Evolutionary conservation across 1,139 yeast species (phyloP), one percentile per base, ranked within the genome.

Genomic region (Hansenula anomala): DNA sequence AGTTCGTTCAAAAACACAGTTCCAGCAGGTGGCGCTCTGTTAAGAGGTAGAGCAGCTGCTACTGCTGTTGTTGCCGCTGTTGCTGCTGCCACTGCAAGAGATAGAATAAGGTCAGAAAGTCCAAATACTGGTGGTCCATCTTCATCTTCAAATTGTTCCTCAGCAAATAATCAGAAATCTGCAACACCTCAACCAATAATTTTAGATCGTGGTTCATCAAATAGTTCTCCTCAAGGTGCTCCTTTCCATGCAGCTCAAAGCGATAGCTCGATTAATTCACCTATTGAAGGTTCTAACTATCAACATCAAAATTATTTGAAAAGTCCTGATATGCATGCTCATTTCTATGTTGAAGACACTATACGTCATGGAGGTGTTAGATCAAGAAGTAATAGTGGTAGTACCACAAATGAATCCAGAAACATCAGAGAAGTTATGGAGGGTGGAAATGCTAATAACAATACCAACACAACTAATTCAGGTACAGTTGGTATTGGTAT

Each of bases 321-420:
- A 73, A 17, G 77, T 78, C 18, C 76, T 78, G 32, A 54, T 32
- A 85, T 81, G 41, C 95, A 86, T 60, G 92, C 95, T 1, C 95
- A 86, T 61, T 86, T 87, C 56, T 75, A 73, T 48, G 81, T 81
- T 10, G 87, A 82, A 48, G 95, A 86, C 45, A 71, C 84, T 2
- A 59, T 80, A 19, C 81, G 78, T 53, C 81, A 77, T 55, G 64
- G 61, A 31, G 65, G 52, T 46, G 69, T 53, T 9, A 49, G 63
- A 40, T 60, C 66, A 8, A 56, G 69, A 38, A 69, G 75, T 37
- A 58, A 60, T 24, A 60, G 67, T 36, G 36, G 50, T 2, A 47
- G 51, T 14, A 43, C 53, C 1, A 56, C 56, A 1, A 47, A 47
- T 30, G 67, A 63, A 6, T 31, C 41, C 28, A 51, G 56, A 41